phyloP scores from a whole-genome alignment of 2,329 filamentous ascomycete species.

The Ceratocystis smalleyi region DNA sequence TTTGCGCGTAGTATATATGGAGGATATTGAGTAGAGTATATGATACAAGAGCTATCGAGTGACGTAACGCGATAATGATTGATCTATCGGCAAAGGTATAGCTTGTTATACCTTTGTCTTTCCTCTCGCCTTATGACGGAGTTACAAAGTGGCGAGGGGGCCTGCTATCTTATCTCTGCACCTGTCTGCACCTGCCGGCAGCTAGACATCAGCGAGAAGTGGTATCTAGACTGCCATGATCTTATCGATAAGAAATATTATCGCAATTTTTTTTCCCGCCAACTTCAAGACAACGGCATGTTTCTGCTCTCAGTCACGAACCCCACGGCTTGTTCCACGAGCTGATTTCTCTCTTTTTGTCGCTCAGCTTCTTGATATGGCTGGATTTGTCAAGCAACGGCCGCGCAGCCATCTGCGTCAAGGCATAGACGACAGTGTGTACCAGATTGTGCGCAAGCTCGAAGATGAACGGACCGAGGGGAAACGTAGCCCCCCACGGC shows the following conservation, averaged over 20 bases:
- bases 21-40: neutral
- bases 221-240: neutral
- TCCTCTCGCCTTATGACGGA: neutral
- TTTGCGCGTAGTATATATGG: neutral
- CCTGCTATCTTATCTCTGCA: conserved; percentile 4
- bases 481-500: conserved; percentile 20
- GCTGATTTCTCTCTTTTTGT: neutral
- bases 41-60: neutral
- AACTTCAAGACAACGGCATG: neutral
- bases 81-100: neutral
- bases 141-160: conserved; percentile 7
- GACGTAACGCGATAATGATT: neutral
- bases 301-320: neutral
- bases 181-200: neutral
- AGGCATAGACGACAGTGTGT: conserved; percentile 55
- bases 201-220: neutral
- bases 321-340: neutral
- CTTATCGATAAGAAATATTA: conserved; percentile 13
- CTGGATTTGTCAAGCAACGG: conserved; percentile 19
- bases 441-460: conserved; percentile 63
- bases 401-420: conserved; percentile 27
- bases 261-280: conserved; percentile 7
- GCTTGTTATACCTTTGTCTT: neutral
- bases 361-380: conserved; percentile 18
- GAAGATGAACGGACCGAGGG: conserved; percentile 45